Evolutionary conservation across 1,139 yeast species (phyloP), one percentile per base, ranked within the genome.

Genomic region (Taiozyma onychis): DNA sequence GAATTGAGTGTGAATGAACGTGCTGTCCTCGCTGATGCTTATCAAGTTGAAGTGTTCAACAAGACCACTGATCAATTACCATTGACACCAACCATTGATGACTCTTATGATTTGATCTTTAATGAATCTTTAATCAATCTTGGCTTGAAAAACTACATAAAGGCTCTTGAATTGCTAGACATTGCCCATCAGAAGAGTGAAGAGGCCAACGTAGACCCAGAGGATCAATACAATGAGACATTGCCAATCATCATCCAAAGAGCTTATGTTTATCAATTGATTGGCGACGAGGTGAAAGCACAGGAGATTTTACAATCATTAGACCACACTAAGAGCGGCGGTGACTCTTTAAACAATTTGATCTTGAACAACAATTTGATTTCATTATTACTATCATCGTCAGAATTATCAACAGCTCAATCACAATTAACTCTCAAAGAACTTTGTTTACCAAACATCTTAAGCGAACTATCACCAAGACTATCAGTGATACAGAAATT

Each of bases 1-100:
- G 98, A 91, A 68, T 68, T 90, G 54, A 68, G 77, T 21, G 84
- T 85, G 47, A 88, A 88, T 62, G 82, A 83, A 61, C 72, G 83
- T 53, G 91, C 95, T 4, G 79, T 85, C 39, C 67, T 78, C 16
- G 83, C 91, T 18, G 89, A 61, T 46, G 60, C 58, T 21, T 51
- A 51, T 27, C 51, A 52, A 27, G 9, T 51, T n/a, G 60, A 58
- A 6, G 41, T 43, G 2, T 52, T 58, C 34, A 41, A 43, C 24
- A 47, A 45, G 27, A 39, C 41, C 9, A 21, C 43, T 3, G 47
- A 43, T 22, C 44, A 32, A 22, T 11, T 30, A 6, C 45, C 53
- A 30, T 4, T 43, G 9, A 46, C 57, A 1, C 32, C 53, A 11
- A 14, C 27, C 6, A 56, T 51, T 34, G 60, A 61, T 8, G 66